These are phyloP conservation scores for Seminavis robusta DNA, from an alignment of 108 stramenopile genomes.

Conservation along the genomic window DNA sequence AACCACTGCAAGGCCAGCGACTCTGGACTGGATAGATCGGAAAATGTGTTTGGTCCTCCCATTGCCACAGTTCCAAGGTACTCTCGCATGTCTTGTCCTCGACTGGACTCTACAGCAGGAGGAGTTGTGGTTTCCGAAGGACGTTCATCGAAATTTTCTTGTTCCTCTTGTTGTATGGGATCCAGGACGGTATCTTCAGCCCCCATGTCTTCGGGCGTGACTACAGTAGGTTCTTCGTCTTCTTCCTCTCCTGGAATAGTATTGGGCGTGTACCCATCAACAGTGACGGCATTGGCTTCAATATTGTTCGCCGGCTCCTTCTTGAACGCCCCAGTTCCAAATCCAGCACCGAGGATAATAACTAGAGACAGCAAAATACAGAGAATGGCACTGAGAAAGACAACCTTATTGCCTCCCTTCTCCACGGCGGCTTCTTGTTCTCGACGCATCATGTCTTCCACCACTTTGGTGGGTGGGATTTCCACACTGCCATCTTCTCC, in stretches of 20 bases:
- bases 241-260: no score
- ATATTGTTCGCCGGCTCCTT: neutral
- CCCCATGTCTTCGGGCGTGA: no score
- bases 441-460: neutral
- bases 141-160: no score
- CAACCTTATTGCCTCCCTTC: neutral
- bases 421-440: neutral
- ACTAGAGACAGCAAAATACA: slow-evolving; percentile 10
- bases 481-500: slow-evolving; percentile 7
- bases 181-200: no score
- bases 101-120: no score
- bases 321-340: slow-evolving; percentile 26
- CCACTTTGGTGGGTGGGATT: slow-evolving; percentile 10
- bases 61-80: no score
- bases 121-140: no score
- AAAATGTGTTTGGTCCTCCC: neutral
- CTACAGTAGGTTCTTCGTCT: no score
- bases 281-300: neutral
- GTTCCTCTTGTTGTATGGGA: no score
- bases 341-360: slow-evolving; percentile 26
- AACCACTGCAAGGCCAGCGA: slow-evolving; percentile 6
- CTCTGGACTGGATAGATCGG: slow-evolving; percentile 1
- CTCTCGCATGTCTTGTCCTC: no score
- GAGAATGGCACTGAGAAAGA: neutral
- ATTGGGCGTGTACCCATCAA: neutral